Base-by-base conservation (phyloP, 345 rosid species). In the Salix exigua region DNA sequence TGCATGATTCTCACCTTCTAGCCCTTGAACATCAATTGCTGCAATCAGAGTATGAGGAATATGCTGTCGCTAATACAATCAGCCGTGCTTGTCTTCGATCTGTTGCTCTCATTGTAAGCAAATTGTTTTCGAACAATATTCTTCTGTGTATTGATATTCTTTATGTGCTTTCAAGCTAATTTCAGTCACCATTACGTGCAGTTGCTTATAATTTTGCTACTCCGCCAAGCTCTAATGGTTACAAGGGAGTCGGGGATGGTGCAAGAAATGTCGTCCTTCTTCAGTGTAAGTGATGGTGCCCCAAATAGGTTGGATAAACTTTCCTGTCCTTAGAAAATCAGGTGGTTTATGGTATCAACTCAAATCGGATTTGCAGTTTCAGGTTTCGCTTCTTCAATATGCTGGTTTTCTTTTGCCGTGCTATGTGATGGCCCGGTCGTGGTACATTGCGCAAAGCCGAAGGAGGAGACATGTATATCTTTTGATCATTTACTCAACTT, bases 381-480 rank as follows among this genome's bases (percentile, higher is more conserved):
- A 90, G 90, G 85, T 88, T 76, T 88, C 86, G 44, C 79, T 90
- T 78, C 91, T 90, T 75, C 91, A 87, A 68, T 84, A 86, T 83
- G 89, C 86, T 69, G 88, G 88, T 18, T 84, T 88, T 79, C 87
- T 90, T 72, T 83, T 90, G 72, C 91, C 93, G 23, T 88, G 88
- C 82, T 88, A 87, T 53, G 86, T 86, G 50, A 83, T 90, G 85
- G 93, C 87, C 8, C 82, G 88, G 10, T 78, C 85, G 2, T 87
- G 88, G 87, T 90, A 90, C 84, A 53, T 78, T 68, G 73, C 80
- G 61, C 94, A 90, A 77, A 83, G 75, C 68, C 85, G 86, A 77
- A 86, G 90, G 83, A 84, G 91, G 81, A 83, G 90, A 74, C 87
- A 87, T 82, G 86, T 77, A 73, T 19, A 70, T 70, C 31, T 46